Base-by-base conservation (phyloP, 805 yeast genomes). In the Teunomyces gatunensis region DNA sequence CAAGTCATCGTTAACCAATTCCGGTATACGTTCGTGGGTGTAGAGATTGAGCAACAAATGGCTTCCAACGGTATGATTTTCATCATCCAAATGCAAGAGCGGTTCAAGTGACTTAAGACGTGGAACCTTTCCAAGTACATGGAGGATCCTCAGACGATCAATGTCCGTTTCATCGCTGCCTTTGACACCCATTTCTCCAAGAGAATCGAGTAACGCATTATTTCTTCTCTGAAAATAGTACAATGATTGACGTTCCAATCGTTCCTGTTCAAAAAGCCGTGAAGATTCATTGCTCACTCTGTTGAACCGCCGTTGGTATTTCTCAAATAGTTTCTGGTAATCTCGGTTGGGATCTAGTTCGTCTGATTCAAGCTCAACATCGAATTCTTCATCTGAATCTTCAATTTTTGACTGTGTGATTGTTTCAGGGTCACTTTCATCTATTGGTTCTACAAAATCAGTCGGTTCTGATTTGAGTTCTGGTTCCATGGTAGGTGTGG, bases 11-110 rank as follows among this genome's bases (percentile, higher is more conserved):
- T 63, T 56, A 15, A 63, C 52, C 17, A 71, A 54, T 11, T 71
- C 78, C 2, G 76, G 67, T 2, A 71, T 54, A 33, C 62, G 50
- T 45, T 73, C 78, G n/a, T 51, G 54, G n/a, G 70, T 51, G 20
- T 61, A 59, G 7, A 71, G 54, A 44, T 66, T 63, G 6, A 64
- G 51, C 13, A 58, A 54, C 32, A 54, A 53, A 5, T 54, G 52
- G n/a, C 56, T 56, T 13, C 56, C 54, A 5, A 66, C 44, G 6
- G 15, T 39, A 7, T 27, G 18, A 13, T 39, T 7, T 39, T 25
- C 43, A 20, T 39, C 34, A 15, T 28, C 32, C 34, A 39, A 28
- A 17, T 28, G 43, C 23, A 39, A 18, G 11, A 29, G 20, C 17
- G 43, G 18, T 25, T 39, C 43, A 27, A 39, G 43, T 11, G 43